Percentiles rank a stretch among this genome's conserved stretches.
These are phyloP conservation scores for Juglanconis sp. DNA, from an alignment of 2,329 filamentous ascomycete genomes.

Conservation along the genomic window DNA sequence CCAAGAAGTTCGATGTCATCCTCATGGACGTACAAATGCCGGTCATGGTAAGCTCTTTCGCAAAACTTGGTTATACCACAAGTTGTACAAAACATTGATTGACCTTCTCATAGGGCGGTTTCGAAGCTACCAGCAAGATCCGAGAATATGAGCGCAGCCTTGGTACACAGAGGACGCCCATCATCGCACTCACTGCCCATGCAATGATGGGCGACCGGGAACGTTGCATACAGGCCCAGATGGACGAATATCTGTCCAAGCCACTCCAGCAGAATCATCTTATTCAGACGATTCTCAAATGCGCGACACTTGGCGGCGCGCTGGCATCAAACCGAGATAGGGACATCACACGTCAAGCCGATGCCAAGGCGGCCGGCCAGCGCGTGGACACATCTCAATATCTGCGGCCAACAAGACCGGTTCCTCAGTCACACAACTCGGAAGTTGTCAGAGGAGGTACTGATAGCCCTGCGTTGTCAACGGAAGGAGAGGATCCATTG, in stretches of 20 bases:
- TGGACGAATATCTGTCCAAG: constrained; percentile 98
- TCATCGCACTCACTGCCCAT: constrained; percentile 94
- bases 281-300: constrained; percentile 96
- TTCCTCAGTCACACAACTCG: constrained; percentile 49
- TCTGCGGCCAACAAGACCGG: constrained; percentile 47
- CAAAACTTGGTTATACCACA: neutral
- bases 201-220: constrained; percentile 98
- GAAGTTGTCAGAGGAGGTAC: constrained; percentile 26
- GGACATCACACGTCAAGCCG: constrained; percentile 50
- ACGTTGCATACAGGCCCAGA: constrained; percentile 96
- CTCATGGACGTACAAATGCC: constrained; percentile 99
- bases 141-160: constrained; percentile 87
- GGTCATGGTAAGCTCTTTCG: constrained; percentile 72
- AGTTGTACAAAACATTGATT: constrained; percentile 27
- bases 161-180: constrained; percentile 79
- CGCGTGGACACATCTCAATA: constrained; percentile 29
- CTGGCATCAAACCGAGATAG: constrained; percentile 63
- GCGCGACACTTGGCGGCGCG: constrained; percentile 83
- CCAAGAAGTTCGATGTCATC: constrained; percentile 91
- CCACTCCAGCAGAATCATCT: constrained; percentile 94
- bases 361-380: constrained; percentile 43
- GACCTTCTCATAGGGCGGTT: constrained; percentile 68
- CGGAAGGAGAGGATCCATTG: constrained; percentile 57
- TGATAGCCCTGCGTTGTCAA: constrained; percentile 62
- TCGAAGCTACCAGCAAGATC: constrained; percentile 95